Conservation (phyloP, 306 rosid species). For the Citrullus amarus region DNA sequence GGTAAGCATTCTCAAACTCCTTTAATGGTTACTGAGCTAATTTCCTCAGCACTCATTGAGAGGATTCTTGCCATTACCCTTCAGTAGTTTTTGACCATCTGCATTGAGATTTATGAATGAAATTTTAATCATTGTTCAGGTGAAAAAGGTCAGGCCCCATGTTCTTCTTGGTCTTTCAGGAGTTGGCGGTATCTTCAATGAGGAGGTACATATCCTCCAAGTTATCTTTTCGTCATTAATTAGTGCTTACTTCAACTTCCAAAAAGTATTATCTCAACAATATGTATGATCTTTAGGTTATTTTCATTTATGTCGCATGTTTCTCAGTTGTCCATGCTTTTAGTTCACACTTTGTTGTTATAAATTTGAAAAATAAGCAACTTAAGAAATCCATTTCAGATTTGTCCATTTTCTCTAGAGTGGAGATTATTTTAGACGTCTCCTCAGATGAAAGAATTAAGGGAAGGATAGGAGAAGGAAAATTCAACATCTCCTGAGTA, state of each 20-base stretch:
- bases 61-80: not conserved
- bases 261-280: not conserved
- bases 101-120: not conserved
- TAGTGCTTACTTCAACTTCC: not conserved
- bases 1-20: conserved; percentile 40
- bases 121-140: conserved; percentile 32
- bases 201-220: conserved; percentile 50
- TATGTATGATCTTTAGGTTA: not conserved
- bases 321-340: not conserved
- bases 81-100: not conserved
- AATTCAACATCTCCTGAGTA: not conserved
- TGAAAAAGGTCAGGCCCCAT: conserved; percentile 83
- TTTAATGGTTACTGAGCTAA: not conserved
- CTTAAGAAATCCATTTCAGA: not conserved
- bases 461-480: not conserved
- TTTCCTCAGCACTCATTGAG: not conserved
- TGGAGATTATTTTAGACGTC: not conserved
- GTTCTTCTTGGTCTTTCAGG: conserved; percentile 97
- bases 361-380: not conserved
- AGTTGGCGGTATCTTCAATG: conserved; percentile 85
- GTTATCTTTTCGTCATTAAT: not conserved
- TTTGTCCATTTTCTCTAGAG: not conserved
- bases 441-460: not conserved
- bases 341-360: not conserved
- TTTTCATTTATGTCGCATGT: not conserved